Base-by-base conservation (phyloP, 208 protist genomes). In the Tritrichomonas foetus region DNA sequence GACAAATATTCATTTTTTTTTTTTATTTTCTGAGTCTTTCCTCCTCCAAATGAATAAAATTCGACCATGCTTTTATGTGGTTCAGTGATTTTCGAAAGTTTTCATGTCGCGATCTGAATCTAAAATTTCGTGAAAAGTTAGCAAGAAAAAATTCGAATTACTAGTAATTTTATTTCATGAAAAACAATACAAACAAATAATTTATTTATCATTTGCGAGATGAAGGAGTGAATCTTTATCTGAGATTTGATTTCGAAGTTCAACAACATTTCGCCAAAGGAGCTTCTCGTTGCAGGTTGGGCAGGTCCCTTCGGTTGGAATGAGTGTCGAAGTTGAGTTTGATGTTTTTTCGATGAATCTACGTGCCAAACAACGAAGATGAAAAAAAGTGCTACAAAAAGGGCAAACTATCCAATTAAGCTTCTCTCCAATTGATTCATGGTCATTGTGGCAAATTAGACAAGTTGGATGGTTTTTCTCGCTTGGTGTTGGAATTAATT, bases 321-420 rank as follows among this genome's bases (percentile, higher is more conserved):
- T 89, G 3, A 89, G 44, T 27, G 78, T 20, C 25, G 78, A 39
- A 0, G 47, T 47, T 61, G 41, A 20, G 20, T 16, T 25, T 89
- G 78, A 47, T 8, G 47, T 39, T 50, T 89, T 41, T 41, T 16
- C 33, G 13, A 89, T 89, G 0, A 89, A 36, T 53, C 16, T 0
- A 0, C 8, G 1, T 25, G 78, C 78, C 13, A 89, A 20, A 39
- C 78, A 89, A 39, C 47, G 5, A 16, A 89, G 30, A 57, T 89
- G 78, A 22, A 89, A 53, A n/a, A 89, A 89, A 39, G 78, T 39
- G 5, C 78, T 47, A 57, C 78, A 89, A 57, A 89, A 89, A 11
- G 78, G 78, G 47, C 78, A 89, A 57, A 89, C n/a, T 20, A 89
- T 47, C 78, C 78, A 89, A 89, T 89, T 89, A 27, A 57, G 8